Evolutionary conservation across 345 rosid species (phyloP).

Genomic region (Ricinus communis): DNA sequence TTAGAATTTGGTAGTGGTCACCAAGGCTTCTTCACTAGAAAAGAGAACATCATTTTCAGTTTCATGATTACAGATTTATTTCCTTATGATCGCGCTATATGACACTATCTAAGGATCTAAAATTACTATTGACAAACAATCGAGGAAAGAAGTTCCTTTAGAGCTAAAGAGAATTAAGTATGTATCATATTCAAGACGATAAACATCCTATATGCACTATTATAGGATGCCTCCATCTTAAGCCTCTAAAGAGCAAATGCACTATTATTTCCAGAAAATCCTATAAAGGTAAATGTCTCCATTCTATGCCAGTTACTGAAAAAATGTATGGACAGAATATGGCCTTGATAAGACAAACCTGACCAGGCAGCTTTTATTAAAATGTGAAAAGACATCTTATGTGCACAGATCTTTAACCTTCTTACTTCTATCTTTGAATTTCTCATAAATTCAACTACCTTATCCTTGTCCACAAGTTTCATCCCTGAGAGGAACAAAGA

Average conservation of each 20-base stretch:
- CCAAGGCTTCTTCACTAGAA: too few species aligned
- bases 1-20: too few species aligned
- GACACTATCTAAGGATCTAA: background rate
- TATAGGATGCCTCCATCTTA: too few species aligned
- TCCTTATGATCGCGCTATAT: background rate
- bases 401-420: background rate
- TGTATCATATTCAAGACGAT: background rate
- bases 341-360: conserved; percentile 4
- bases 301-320: background rate
- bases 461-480: background rate
- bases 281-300: too few species aligned
- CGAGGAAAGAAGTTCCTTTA: background rate
- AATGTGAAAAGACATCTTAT: background rate
- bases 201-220: too few species aligned
- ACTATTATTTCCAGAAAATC: background rate
- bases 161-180: background rate
- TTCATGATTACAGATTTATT: too few species aligned
- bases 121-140: background rate
- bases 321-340: background rate
- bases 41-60: too few species aligned
- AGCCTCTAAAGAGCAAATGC: background rate
- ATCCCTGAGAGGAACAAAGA: conserved; percentile 6
- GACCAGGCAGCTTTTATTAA: background rate
- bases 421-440: conserved; percentile 5
- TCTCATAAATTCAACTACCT: conserved; percentile 6